Evolutionary conservation across 495 filamentous ascomycete genomes (phyloP), one percentile per base, ranked within the genome.

Genomic region (Evernia prunastri): DNA sequence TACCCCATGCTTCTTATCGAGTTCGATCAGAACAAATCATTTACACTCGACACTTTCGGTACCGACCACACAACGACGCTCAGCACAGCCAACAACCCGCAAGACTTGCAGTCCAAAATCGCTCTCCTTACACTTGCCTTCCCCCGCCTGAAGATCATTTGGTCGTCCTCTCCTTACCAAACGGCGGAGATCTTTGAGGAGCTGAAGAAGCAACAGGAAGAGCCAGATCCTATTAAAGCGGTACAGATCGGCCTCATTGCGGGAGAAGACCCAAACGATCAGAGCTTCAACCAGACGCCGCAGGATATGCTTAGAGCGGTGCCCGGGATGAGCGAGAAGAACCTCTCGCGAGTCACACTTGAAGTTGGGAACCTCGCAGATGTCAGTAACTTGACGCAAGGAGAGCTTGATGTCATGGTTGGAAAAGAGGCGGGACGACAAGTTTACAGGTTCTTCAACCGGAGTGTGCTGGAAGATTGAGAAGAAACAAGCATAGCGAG

Each of bases 131-230:
- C 92, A 1, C 85, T 97, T 37, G 91, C 95, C 0, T 98, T 97
- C 70, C 94, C 94, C 4, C 82, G 84, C 11, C 81, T 98, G 35
- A 86, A 88, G 60, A 87, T 98, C 59, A 92, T 98, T 66, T 98
- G 94, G 94, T 93, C 89, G 12, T 89, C 86, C 0, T 90, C 85
- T 23, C 93, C 94, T 0, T 97, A 96, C 72, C 93, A 98, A 73
- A 97, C 95, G 2, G 94, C 94, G 8, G 91, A 96, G 77, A 97
- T 98, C 66, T 97, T 97, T 73, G 86, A 90, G 43, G 88, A 92
- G 68, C 79, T 98, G 29, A 98, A 98, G 78, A 89, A 90, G 68
- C 85, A 89, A 63, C 86, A 89, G 66, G 79, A 87, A 6, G 94
- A 98, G 76, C 95, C 94, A 2, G 91, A 98, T 72, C 95, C 95